These are phyloP conservation scores for Metschnikowia gruessii DNA, from an alignment of 805 yeast genomes.

Conservation along the genomic window DNA sequence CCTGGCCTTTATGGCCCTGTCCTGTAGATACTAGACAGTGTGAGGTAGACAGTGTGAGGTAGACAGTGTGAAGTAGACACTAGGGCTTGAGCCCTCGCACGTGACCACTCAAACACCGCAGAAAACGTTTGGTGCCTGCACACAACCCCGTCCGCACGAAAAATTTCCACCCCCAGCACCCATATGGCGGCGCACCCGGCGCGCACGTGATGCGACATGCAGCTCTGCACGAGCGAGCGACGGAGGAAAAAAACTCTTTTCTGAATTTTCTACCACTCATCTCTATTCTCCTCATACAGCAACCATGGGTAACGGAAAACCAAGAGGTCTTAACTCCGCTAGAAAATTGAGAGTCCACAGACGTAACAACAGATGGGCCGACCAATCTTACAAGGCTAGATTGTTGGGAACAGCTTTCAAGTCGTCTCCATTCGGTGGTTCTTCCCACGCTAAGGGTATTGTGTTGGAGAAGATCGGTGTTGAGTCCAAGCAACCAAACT, in stretches of 20 bases:
- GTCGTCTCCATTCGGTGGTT: constrained; percentile 99
- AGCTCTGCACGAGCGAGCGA: constrained; percentile 5
- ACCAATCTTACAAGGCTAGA: constrained; percentile 96
- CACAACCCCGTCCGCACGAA: neutral
- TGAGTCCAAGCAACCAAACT: constrained; percentile 99
- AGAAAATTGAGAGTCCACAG: constrained; percentile 99
- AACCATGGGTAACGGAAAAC: constrained; percentile 99
- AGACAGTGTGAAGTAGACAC: neutral
- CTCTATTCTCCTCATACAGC: constrained; percentile 17
- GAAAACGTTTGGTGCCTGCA: no score
- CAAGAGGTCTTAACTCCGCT: constrained; percentile 99
- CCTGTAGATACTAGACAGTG: no score
- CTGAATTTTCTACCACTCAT: constrained; percentile 11
- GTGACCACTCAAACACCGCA: constrained; percentile 1
- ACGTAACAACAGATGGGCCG: constrained; percentile 99
- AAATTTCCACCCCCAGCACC: no score
- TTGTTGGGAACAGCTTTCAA: constrained; percentile 99
- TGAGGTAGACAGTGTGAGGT: no score
- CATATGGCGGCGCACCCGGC: no score
- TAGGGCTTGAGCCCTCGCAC: constrained; percentile 17
- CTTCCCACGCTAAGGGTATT: constrained; percentile 99
- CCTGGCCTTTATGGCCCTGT: no score
- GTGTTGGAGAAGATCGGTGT: constrained; percentile 99
- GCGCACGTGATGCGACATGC: constrained; percentile 2
- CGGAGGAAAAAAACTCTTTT: constrained; percentile 12